Base-by-base conservation (phyloP, 1,284 basidiomycete genomes). In the Butyriboletus appendiculatus region DNA sequence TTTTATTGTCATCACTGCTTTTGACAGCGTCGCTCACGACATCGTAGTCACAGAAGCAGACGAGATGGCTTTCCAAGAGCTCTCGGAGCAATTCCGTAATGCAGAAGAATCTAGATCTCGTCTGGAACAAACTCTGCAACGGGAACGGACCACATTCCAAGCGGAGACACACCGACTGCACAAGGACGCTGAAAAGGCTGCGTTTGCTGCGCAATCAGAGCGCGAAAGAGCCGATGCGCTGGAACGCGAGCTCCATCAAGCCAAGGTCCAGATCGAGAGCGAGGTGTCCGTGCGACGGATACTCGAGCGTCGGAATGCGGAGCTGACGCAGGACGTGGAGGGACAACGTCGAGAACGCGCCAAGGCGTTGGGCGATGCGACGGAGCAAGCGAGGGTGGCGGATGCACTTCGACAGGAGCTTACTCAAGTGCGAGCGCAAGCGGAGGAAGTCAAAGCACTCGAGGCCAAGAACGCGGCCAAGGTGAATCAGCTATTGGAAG, bases 401-500 rank as follows among this genome's bases (percentile, higher is more conserved):
- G 88, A 91, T 54, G 70, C 76, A 9, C 70, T 92, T 45, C 83
- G 88, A 52, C 83, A 85, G 58, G 90, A 95, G 64, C 77, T 94
- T 12, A 74, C 78, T 0, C 82, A 83, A 53, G 81, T 81, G 1
- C 76, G 81, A 30, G 74, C 79, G 2, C 84, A 88, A 60, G 81
- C 86, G 37, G 86, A 90, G 57, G 88, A 90, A 53, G 80, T 89
- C n/a, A 86, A 89, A 63, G 73, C 77, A 15, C 75, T 91, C 40
- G 90, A 92, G 69, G 77, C 79, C 30, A 78, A 84, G 56, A 83
- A 91, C 46, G 76, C 81, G 18, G 75, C 75, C 50, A 88, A 88
- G 62, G 74, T 92, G 20, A 77, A 81, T 8, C 76, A 76, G 45
- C 72, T 94, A 38, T 75, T 93, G 42, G 83, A 86, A 53, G 91